Conservation (phyloP, 768 basidiomycete genomes). For the Clathrus columnatus region DNA sequence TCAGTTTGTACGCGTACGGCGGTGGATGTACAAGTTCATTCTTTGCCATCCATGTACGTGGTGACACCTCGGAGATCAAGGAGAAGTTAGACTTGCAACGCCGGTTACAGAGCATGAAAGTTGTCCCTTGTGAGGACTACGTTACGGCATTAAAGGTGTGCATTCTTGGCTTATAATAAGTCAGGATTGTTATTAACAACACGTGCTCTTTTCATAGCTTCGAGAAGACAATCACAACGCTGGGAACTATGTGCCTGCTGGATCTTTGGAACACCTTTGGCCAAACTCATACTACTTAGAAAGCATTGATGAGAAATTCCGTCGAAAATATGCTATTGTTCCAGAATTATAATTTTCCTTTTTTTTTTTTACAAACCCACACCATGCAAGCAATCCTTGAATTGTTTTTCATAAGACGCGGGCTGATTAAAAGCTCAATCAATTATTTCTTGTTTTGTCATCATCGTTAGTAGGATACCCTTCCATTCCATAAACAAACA, state of each 20-base stretch:
- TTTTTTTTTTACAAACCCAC: too few species aligned
- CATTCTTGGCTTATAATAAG: slow-evolving; percentile 12
- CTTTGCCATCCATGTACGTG: slow-evolving; percentile 82
- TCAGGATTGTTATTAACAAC: neutral
- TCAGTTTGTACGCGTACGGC: slow-evolving; percentile 95
- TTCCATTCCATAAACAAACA: too few species aligned
- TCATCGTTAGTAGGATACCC: too few species aligned
- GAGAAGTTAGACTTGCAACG: slow-evolving; percentile 74
- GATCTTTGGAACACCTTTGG: slow-evolving; percentile 88
- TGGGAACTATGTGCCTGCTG: slow-evolving; percentile 72
- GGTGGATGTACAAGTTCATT: slow-evolving; percentile 92
- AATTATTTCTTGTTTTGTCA: too few species aligned
- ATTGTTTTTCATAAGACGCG: too few species aligned
- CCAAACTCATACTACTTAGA: slow-evolving; percentile 90
- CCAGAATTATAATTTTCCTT: slow-evolving; percentile 17
- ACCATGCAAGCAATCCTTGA: too few species aligned
- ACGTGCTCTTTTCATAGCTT: slow-evolving; percentile 42
- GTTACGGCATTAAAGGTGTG: slow-evolving; percentile 71
- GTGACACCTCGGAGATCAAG: slow-evolving; percentile 74
- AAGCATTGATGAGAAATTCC: slow-evolving; percentile 81
- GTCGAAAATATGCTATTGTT: slow-evolving; percentile 70
- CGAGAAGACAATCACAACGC: slow-evolving; percentile 97
- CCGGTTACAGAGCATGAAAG: slow-evolving; percentile 77
- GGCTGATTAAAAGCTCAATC: too few species aligned
- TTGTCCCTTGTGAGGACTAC: slow-evolving; percentile 88